Evolutionary conservation across 1,139 yeast species (phyloP).

Genomic region (Kazachstania sp.): DNA sequence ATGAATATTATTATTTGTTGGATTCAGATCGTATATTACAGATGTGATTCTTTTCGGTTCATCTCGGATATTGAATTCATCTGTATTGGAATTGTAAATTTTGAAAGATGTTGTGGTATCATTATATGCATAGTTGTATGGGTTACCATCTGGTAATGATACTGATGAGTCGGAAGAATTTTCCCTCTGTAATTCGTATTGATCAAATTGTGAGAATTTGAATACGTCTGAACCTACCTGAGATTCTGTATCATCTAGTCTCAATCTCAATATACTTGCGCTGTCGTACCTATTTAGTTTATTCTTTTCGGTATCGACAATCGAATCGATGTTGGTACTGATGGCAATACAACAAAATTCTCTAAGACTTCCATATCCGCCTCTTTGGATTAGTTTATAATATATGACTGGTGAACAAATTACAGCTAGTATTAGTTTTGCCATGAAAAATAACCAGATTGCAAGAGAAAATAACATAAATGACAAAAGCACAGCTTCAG

Average conservation of each 20-base stretch:
- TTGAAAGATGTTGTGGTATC: background rate
- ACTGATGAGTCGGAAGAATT: background rate
- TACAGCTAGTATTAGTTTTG: conserved; percentile 51
- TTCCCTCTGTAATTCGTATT: background rate
- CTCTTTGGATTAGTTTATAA: conserved; percentile 34
- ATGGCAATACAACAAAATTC: conserved; percentile 25
- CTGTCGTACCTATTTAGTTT: conserved; percentile 6
- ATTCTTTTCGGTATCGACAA: conserved; percentile 16
- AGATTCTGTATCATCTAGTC: background rate
- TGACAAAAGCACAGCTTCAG: conserved; percentile 62
- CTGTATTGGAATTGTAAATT: background rate
- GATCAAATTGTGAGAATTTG: background rate
- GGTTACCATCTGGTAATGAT: background rate
- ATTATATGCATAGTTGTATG: background rate
- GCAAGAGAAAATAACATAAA: conserved; percentile 68
- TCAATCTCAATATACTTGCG: background rate
- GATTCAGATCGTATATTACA: background rate
- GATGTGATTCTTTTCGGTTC: conserved; percentile 7
- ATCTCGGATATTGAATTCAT: background rate
- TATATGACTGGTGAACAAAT: conserved; percentile 48
- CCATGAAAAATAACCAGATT: conserved; percentile 67
- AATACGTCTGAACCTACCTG: background rate
- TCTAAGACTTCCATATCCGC: conserved; percentile 18
- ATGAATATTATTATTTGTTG: background rate
- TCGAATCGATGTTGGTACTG: conserved; percentile 21